phyloP scores from a whole-genome alignment of 371 early-diverging fungal genomes.

The Smittium mucronatum region DNA sequence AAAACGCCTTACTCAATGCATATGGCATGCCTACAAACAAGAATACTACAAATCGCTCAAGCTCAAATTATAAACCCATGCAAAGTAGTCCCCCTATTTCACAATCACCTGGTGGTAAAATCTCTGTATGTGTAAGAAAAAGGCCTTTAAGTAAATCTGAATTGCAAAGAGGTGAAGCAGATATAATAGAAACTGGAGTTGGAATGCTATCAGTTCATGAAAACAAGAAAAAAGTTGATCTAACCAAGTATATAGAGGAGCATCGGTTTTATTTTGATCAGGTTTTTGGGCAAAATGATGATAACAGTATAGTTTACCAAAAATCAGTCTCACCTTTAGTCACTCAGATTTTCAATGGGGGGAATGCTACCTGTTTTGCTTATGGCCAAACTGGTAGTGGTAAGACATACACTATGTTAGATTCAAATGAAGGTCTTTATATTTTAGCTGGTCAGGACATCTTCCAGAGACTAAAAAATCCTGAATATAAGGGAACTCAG shows the following conservation, averaged over 20 bases:
- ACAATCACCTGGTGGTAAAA: conserved; percentile 29
- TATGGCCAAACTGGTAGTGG: conserved; percentile 98
- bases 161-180: conserved; percentile 51
- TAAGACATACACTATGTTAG: conserved; percentile 98
- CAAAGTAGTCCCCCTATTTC: conserved; percentile 1
- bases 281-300: conserved; percentile 70
- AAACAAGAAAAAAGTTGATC: conserved; percentile 74
- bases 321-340: conserved; percentile 87
- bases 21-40: conserved; percentile 24
- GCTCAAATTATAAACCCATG: conserved; percentile 10
- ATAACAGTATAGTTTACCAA: conserved; percentile 81
- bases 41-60: conserved; percentile 10
- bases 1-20: conserved; percentile 26
- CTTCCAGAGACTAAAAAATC: conserved; percentile 54
- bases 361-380: conserved; percentile 97
- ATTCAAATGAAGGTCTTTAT: conserved; percentile 66
- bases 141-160: conserved; percentile 84
- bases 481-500: conserved; percentile 53
- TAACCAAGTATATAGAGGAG: conserved; percentile 86
- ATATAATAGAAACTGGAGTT: conserved; percentile 61
- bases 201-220: conserved; percentile 71
- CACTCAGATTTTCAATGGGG: conserved; percentile 84
- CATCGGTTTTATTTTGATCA: conserved; percentile 95
- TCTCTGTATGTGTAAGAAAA: conserved; percentile 94
- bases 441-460: conserved; percentile 84